Conservation (phyloP, 2,329 filamentous ascomycete species). For the Nigrospora osmanthi region DNA sequence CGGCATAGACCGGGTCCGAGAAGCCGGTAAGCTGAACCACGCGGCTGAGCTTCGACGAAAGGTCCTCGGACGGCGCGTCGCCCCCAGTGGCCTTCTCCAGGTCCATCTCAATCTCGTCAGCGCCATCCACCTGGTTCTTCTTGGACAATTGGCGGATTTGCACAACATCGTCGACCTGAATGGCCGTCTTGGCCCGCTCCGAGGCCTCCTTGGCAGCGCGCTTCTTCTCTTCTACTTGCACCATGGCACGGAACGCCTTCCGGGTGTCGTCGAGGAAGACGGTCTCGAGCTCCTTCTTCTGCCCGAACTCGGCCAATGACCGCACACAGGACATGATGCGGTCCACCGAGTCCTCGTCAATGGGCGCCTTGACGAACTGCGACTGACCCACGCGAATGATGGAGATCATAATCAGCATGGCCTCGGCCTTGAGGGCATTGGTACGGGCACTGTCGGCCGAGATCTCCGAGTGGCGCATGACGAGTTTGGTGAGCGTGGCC, state of each 20-base stretch:
- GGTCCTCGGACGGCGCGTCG: constrained; percentile 73
- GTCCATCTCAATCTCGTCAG: constrained; percentile 82
- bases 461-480: constrained; percentile 95
- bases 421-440: constrained; percentile 89
- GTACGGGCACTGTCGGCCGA: constrained; percentile 79
- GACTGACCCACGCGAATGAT: constrained; percentile 97
- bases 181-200: constrained; percentile 86
- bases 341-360: constrained; percentile 97
- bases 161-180: constrained; percentile 94
- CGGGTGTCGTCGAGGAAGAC: constrained; percentile 93
- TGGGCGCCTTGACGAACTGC: constrained; percentile 95
- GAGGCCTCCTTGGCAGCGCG: constrained; percentile 87
- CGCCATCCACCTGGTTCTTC: constrained; percentile 75
- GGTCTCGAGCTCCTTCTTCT: constrained; percentile 83
- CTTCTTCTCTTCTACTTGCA: constrained; percentile 96
- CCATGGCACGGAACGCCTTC: constrained; percentile 95
- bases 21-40: constrained; percentile 97
- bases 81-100: constrained; percentile 91
- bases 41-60: constrained; percentile 88
- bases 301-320: constrained; percentile 79
- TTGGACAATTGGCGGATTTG: constrained; percentile 87
- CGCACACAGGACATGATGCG: constrained; percentile 97
- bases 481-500: constrained; percentile 90
- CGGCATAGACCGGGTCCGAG: constrained; percentile 96
- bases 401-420: constrained; percentile 99